phyloP scores from a whole-genome alignment of 2,329 filamentous ascomycete species.

The Penicillium sclerotiorum region DNA sequence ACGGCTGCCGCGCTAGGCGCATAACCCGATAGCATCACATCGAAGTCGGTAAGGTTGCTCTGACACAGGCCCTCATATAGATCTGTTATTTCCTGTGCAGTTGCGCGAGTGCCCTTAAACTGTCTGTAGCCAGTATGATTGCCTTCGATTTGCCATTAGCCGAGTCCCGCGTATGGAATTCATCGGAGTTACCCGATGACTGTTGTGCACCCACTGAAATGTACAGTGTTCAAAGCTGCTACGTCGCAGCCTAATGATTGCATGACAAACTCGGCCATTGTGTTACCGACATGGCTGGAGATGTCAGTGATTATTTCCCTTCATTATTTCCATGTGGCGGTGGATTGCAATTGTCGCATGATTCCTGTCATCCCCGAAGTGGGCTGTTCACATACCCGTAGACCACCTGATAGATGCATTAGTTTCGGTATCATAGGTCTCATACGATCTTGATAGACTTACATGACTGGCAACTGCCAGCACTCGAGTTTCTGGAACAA shows the following conservation, averaged over 20 bases:
- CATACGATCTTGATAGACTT: constrained; percentile 43
- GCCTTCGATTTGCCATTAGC: constrained; percentile 55
- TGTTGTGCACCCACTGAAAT: constrained; percentile 75
- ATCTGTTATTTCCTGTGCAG: constrained; percentile 78
- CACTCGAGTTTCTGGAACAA: constrained; percentile 67
- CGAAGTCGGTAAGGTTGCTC: constrained; percentile 83
- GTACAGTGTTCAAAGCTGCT: constrained; percentile 90
- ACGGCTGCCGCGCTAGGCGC: constrained; percentile 85
- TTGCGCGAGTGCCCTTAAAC: constrained; percentile 80
- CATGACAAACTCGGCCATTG: constrained; percentile 93
- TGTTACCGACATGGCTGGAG: constrained; percentile 90
- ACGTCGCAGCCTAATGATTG: constrained; percentile 94
- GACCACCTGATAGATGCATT: constrained; percentile 31
- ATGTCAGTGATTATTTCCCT: constrained; percentile 1
- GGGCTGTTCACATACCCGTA: constrained; percentile 33
- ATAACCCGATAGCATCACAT: constrained; percentile 94
- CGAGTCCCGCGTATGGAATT: background rate
- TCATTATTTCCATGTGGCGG: too few relatives aligned
- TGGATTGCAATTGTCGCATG: background rate
- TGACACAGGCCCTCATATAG: constrained; percentile 83
- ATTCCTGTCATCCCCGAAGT: background rate
- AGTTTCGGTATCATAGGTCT: constrained; percentile 10
- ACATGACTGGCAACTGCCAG: constrained; percentile 95
- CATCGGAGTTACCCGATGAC: background rate
- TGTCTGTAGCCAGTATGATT: constrained; percentile 94